These are phyloP conservation scores for Microbotryum scabiosae DNA, from an alignment of 1,284 basidiomycete species.

Conservation along the genomic window DNA sequence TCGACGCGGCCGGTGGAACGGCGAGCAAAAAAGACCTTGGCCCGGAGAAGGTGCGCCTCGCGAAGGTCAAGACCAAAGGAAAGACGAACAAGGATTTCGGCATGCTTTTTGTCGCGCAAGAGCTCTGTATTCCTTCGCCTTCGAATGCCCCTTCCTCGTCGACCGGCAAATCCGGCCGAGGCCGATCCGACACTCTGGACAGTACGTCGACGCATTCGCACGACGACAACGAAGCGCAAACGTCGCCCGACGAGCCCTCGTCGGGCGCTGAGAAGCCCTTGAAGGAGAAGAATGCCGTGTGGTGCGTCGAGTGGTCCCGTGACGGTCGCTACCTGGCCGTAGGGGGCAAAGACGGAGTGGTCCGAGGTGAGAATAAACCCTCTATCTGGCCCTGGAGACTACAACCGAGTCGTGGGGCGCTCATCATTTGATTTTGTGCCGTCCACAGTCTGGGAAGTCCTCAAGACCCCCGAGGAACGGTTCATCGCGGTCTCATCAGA, in stretches of 20 bases:
- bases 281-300: conserved; percentile 35
- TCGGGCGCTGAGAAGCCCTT: neutral
- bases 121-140: conserved; percentile 27
- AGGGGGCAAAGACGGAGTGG: conserved; percentile 39
- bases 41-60: neutral
- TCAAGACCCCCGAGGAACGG: conserved; percentile 17
- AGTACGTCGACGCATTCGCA: conserved; percentile 2
- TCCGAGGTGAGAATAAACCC: conserved; percentile 28
- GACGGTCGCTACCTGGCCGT: conserved; percentile 40
- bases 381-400: neutral
- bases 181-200: neutral
- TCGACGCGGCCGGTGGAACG: neutral
- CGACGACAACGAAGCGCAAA: conserved; percentile 2
- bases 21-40: neutral
- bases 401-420: neutral
- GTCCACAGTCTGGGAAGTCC: conserved; percentile 31
- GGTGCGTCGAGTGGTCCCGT: conserved; percentile 37
- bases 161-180: neutral
- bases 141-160: neutral
- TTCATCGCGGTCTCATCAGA: neutral
- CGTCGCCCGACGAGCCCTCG: neutral
- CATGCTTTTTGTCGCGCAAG: conserved; percentile 38
- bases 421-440: neutral
- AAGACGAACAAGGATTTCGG: conserved; percentile 31
- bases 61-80: conserved; percentile 23